Evolutionary conservation across 345 rosid genomes (phyloP).

Genomic region (Anastatica hierochuntica): DNA sequence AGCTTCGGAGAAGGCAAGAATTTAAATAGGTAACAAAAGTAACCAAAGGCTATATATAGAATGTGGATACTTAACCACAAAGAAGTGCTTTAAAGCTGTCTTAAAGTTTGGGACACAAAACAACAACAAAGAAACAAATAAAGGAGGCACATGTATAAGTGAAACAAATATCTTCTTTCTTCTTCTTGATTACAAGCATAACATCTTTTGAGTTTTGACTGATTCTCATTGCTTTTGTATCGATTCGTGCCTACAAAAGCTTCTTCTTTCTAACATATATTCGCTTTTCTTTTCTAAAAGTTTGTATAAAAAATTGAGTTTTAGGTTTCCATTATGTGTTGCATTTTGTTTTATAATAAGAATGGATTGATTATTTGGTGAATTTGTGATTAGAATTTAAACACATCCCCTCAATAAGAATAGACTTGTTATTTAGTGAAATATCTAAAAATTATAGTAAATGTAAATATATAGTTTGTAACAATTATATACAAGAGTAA

Average conservation of each 20-base stretch:
- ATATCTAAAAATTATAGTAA: not conserved
- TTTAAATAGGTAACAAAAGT: conserved; percentile 12
- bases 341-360: not conserved
- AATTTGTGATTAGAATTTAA: too few relatives aligned
- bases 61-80: conserved; percentile 21
- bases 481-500: too few relatives aligned
- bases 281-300: conserved; percentile 17
- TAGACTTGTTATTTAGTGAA: not conserved
- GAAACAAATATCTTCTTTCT: conserved; percentile 12
- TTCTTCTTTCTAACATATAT: conserved; percentile 19
- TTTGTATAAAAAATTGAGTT: conserved; percentile 8
- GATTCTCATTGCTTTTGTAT: conserved; percentile 22
- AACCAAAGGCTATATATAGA: conserved; percentile 16
- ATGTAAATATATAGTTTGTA: not conserved
- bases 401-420: not conserved
- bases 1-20: conserved; percentile 20
- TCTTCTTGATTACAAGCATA: conserved; percentile 10
- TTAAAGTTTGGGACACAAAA: conserved; percentile 15
- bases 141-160: conserved; percentile 9
- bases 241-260: conserved; percentile 20
- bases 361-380: not conserved
- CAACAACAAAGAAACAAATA: not conserved
- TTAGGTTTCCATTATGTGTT: conserved; percentile 9
- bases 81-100: conserved; percentile 23
- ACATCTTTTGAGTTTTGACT: not conserved